phyloP scores from a whole-genome alignment of 2,329 filamentous ascomycete species.

The Paramyrothecium sp. region DNA sequence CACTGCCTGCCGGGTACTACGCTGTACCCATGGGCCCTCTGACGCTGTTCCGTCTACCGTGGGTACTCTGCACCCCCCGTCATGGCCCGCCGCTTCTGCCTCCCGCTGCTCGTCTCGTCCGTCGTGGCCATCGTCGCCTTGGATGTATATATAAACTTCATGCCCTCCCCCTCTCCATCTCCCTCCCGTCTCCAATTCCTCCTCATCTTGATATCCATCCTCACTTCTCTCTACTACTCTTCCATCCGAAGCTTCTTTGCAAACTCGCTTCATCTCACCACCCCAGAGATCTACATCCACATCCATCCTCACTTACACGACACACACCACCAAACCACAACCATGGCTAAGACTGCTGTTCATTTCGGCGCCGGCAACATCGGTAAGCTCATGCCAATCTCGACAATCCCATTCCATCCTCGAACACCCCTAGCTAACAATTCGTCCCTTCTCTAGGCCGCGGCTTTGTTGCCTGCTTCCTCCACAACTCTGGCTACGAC shows the following conservation, averaged over 20 bases:
- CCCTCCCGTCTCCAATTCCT: not conserved
- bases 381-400: constrained; percentile 40
- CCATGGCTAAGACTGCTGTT: constrained; percentile 66
- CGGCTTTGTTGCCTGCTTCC: constrained; percentile 86
- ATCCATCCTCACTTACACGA: constrained; percentile 13
- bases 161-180: not conserved
- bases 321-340: constrained; percentile 18
- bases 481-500: constrained; percentile 92
- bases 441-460: constrained; percentile 44
- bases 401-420: not conserved
- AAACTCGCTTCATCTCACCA: constrained; percentile 2
- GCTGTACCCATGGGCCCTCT: no score
- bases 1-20: not conserved
- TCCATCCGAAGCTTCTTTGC: constrained; percentile 2
- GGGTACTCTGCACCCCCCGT: no score
- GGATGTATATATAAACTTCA: constrained; percentile 4
- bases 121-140: not conserved
- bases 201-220: not conserved
- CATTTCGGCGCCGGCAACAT: constrained; percentile 89
- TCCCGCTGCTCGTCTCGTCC: not conserved
- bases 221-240: constrained; percentile 2
- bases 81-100: not conserved
- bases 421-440: constrained; percentile 8
- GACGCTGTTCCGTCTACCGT: no score
- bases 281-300: constrained; percentile 12